Conservation (phyloP, 257 asterid species). For the Paraleonurus japonicus region DNA sequence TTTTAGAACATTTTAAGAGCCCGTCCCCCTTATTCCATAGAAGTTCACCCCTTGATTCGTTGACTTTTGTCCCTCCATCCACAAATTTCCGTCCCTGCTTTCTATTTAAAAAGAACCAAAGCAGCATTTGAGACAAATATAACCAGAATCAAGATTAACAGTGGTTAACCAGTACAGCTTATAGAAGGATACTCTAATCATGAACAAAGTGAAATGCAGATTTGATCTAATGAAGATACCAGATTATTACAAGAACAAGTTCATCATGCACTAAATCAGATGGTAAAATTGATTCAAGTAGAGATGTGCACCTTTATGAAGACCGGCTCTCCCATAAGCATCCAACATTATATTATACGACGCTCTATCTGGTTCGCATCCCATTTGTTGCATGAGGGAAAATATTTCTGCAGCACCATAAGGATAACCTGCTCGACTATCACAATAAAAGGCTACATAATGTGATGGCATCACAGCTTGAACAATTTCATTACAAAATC, state of each 20-base stretch:
- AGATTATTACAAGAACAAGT: background rate
- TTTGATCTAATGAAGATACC: background rate
- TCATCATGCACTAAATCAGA: background rate
- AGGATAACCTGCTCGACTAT: conserved; percentile 87
- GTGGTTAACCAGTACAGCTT: too few relatives aligned
- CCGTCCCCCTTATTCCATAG: too few relatives aligned
- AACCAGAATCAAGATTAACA: background rate
- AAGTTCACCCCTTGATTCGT: too few relatives aligned
- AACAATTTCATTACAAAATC: background rate
- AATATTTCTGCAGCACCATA: conserved; percentile 80
- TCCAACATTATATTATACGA: conserved; percentile 85
- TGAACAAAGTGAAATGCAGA: background rate
- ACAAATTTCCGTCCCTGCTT: too few relatives aligned
- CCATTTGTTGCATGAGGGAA: conserved; percentile 87
- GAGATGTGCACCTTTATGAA: conserved; percentile 51
- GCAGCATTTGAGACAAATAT: background rate
- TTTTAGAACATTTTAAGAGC: too few relatives aligned
- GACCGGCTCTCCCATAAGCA: conserved; percentile 88
- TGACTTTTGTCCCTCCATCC: too few relatives aligned
- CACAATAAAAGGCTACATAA: background rate
- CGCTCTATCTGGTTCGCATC: conserved; percentile 80
- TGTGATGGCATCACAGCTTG: background rate
- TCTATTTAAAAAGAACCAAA: too few relatives aligned
- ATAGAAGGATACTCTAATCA: too few relatives aligned
- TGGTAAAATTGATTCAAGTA: background rate